Conservation (phyloP, 805 yeast species). For the Isabelozyma gotoi region DNA sequence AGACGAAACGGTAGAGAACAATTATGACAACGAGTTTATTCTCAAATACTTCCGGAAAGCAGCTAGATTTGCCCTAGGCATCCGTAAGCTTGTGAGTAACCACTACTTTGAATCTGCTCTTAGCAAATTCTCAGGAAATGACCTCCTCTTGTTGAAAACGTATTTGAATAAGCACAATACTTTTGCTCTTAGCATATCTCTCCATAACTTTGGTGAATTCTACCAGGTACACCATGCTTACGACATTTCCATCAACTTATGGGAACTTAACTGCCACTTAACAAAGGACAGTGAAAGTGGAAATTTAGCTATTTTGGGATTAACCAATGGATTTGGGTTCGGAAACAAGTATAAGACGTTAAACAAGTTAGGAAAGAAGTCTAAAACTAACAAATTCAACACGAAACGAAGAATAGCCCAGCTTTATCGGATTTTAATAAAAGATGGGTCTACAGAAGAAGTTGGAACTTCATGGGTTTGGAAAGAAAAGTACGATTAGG, state of each 20-base stretch:
- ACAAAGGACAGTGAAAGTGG: slow-evolving; percentile 20
- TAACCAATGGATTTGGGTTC: slow-evolving; percentile 17
- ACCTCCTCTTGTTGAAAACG: slow-evolving; percentile 4
- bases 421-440: slow-evolving; percentile 15
- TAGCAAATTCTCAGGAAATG: slow-evolving; percentile 1
- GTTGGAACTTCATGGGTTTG: slow-evolving; percentile 35
- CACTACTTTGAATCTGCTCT: slow-evolving; percentile 7
- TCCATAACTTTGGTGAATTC: slow-evolving; percentile 18
- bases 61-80: slow-evolving; percentile 16
- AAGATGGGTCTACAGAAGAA: slow-evolving; percentile 20
- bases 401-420: slow-evolving; percentile 29
- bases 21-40: slow-evolving; percentile 18
- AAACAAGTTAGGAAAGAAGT: slow-evolving; percentile 16
- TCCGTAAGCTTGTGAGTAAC: slow-evolving; percentile 8
- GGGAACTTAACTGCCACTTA: slow-evolving; percentile 21
- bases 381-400: slow-evolving; percentile 16
- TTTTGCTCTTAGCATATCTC: slow-evolving; percentile 14
- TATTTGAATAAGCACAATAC: slow-evolving; percentile 16
- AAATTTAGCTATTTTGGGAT: slow-evolving; percentile 20
- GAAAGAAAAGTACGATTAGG: slow-evolving; percentile 12
- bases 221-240: slow-evolving; percentile 14
- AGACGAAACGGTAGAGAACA: slow-evolving; percentile 11
- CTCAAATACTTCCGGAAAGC: slow-evolving; percentile 19
- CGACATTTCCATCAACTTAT: slow-evolving; percentile 17
- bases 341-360: slow-evolving; percentile 18